Evolutionary conservation across 2,329 filamentous ascomycete genomes (phyloP).

Genomic region (Ploettnerulaceae sp.): DNA sequence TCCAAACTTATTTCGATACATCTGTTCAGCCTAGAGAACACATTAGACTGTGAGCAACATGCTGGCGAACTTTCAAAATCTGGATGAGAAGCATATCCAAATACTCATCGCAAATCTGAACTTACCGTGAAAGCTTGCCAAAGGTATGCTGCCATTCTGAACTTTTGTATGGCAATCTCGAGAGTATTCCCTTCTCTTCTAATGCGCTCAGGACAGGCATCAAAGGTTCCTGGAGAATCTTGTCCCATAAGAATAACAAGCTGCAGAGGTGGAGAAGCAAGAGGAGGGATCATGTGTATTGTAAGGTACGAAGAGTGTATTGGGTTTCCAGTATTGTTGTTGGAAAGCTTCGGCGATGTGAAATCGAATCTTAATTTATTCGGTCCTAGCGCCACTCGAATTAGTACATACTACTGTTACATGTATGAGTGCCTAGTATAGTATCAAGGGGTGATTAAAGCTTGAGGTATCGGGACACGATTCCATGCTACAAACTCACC

Average conservation of each 20-base stretch:
- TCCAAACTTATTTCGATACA: constrained; percentile 84
- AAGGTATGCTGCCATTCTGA: constrained; percentile 89
- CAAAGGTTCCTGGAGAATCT: constrained; percentile 82
- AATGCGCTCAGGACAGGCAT: constrained; percentile 69
- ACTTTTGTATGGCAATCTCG: constrained; percentile 79
- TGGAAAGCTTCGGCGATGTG: constrained; percentile 71
- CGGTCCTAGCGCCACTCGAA: constrained; percentile 38
- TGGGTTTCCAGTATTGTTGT: constrained; percentile 59
- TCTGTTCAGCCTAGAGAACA: constrained; percentile 66
- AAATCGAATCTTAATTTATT: constrained; percentile 90
- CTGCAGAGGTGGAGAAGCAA: constrained; percentile 76
- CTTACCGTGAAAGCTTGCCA: constrained; percentile 84
- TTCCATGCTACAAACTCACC: constrained; percentile 40
- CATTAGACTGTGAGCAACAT: too few species aligned
- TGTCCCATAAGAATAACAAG: constrained; percentile 82
- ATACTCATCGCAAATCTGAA: neutral
- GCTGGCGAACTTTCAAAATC: neutral
- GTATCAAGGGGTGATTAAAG: neutral
- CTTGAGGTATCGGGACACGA: neutral
- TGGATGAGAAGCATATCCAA: too few species aligned
- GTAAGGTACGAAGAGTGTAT: constrained; percentile 76
- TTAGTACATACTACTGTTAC: neutral
- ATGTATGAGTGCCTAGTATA: neutral
- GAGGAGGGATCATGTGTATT: constrained; percentile 80
- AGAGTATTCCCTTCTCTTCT: constrained; percentile 78